Evolutionary conservation across 768 basidiomycete genomes (phyloP), one percentile per base, ranked within the genome.

Genomic region (Xerocomus brunneocitrinus): DNA sequence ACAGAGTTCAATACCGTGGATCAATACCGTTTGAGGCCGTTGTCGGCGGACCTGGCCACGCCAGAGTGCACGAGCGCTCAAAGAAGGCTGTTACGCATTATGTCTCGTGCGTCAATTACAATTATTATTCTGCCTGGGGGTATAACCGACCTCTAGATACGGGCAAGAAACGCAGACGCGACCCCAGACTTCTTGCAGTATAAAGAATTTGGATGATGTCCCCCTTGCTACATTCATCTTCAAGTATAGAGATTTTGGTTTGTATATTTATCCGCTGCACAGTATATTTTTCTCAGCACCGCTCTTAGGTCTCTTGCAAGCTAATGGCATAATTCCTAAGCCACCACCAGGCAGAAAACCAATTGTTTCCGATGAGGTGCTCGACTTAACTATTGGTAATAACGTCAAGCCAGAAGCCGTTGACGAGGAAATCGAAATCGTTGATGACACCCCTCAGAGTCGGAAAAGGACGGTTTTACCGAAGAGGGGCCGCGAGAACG

Each of bases 81-180:
- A 69, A 69, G 56, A 69, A 69, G 53, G 68, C 63, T 14, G 53
- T 71, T 9, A 58, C 65, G 1, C 65, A 69, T 8, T 62, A 65
- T 50, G 58, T 69, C 34, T 58, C 59, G 63, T 69, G 41, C 36
- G 69, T 61, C 39, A 8, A 40, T 9, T 28, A 5, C 8, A 13
- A 27, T 30, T 2, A 31, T 16, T 30, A 16, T 30, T 43, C 30
- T 31, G 30, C 44, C 28, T n/a, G 3, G 8, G 19, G 6, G 4
- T 45, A 41, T 58, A 10, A 59, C 5, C 31, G 25, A 42, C 13
- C 12, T 42, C 16, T 30, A 69, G 68, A 24, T 71, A 59, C 35
- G 69, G 67, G 4, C 36, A 41, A 31, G 65, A 67, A 54, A 44
- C 47, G 24, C 19, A 51, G 39, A 50, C 36, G 1, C 8, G 1